Evolutionary conservation across 345 rosid genomes (phyloP).

Genomic region (Salix caprea): DNA sequence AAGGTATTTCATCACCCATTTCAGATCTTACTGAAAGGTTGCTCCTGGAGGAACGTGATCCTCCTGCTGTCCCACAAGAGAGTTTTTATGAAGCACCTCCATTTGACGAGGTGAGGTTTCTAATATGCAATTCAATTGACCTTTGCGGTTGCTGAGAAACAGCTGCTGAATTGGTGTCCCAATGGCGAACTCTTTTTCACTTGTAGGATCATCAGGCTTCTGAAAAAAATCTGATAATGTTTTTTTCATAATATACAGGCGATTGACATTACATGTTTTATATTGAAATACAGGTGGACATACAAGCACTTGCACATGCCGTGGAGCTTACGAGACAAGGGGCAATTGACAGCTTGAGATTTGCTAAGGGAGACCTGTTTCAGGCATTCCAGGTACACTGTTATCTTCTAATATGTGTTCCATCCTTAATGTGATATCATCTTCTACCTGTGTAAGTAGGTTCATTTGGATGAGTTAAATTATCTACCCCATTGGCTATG

Average conservation of each 20-base stretch:
- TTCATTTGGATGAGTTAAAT: too few relatives aligned
- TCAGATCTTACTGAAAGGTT: constrained; percentile 81
- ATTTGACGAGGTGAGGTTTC: constrained; percentile 74
- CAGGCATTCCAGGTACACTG: constrained; percentile 82
- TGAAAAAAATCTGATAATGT: too few relatives aligned
- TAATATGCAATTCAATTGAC: background rate
- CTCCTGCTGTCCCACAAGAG: constrained; percentile 73
- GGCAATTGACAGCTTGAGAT: constrained; percentile 90
- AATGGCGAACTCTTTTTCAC: constrained; percentile 2
- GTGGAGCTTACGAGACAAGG: constrained; percentile 94
- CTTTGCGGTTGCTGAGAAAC: background rate
- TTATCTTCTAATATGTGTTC: background rate
- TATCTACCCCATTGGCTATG: too few relatives aligned
- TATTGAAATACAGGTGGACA: constrained; percentile 58
- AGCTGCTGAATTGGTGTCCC: background rate
- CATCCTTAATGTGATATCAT: background rate
- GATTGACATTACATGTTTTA: background rate
- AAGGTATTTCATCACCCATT: constrained; percentile 74
- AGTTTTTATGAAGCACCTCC: constrained; percentile 73
- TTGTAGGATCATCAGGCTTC: background rate
- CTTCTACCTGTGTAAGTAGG: background rate
- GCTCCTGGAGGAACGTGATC: constrained; percentile 81
- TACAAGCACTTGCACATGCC: constrained; percentile 97
- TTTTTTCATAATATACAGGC: too few relatives aligned
- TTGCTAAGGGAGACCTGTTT: constrained; percentile 85